Percentiles rank a stretch among this genome's conserved stretches.
Conservation (phyloP, 2,329 filamentous ascomycete species). For the Gyromitra esculenta region DNA sequence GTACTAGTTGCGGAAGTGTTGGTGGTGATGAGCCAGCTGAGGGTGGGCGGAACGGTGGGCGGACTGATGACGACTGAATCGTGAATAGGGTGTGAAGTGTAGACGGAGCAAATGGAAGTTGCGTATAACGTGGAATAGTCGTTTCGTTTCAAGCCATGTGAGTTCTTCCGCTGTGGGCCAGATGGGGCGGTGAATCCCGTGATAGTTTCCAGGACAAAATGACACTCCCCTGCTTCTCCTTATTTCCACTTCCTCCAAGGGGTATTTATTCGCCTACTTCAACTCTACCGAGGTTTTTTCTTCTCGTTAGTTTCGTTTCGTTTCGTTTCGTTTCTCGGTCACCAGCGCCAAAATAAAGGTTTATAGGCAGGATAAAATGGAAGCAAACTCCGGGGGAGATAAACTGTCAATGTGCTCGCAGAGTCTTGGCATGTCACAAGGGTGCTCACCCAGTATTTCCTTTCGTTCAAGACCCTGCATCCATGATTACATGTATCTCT, state of each 20-base stretch:
- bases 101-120: constrained; percentile 11
- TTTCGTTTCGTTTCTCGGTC: not conserved
- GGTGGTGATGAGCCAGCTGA: constrained; percentile 34
- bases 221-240: constrained; percentile 9
- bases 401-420: not conserved
- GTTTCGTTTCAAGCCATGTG: constrained; percentile 39
- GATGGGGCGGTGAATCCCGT: constrained; percentile 13
- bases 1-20: constrained; percentile 40
- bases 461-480: not conserved
- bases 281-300: constrained; percentile 1
- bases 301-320: not conserved
- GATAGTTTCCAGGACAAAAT: constrained; percentile 8
- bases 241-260: not conserved
- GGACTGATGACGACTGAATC: constrained; percentile 47
- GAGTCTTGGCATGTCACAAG: constrained; percentile 14
- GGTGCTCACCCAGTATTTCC: not conserved
- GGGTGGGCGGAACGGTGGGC: constrained; percentile 26
- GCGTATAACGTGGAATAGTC: constrained; percentile 1
- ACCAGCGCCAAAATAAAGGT: not conserved
- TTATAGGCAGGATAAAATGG: not conserved
- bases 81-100: constrained; percentile 28
- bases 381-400: not conserved
- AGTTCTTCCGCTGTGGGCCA: constrained; percentile 5
- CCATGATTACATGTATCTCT: not conserved
- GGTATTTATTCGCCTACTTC: not conserved